Conservation (phyloP, 371 early-diverging fungal genomes). For the Batrachochytrium dendrobatidis region DNA sequence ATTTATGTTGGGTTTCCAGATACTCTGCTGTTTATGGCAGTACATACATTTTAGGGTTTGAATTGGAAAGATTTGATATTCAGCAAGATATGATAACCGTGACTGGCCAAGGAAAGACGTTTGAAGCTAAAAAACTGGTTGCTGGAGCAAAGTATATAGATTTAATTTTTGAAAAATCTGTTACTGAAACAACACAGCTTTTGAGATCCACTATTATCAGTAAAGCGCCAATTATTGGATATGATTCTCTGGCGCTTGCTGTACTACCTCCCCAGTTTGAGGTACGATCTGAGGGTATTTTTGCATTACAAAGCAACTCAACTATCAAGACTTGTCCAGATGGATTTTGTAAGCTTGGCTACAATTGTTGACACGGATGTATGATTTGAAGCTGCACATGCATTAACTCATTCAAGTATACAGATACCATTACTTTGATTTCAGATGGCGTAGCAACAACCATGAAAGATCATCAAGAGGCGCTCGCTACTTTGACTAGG, state of each 20-base stretch:
- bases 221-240: slow-evolving; percentile 34
- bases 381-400: slow-evolving; percentile 25
- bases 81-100: slow-evolving; percentile 32
- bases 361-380: slow-evolving; percentile 23
- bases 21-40: slow-evolving; percentile 86
- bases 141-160: slow-evolving; percentile 31
- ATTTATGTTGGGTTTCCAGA: slow-evolving; percentile 26
- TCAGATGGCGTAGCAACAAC: slow-evolving; percentile 9
- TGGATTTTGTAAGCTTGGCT: slow-evolving; percentile 45
- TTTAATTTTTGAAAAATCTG: slow-evolving; percentile 32
- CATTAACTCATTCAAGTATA: background rate
- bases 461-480: slow-evolving; percentile 23
- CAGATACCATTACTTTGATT: slow-evolving; percentile 14
- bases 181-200: slow-evolving; percentile 37
- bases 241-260: slow-evolving; percentile 42
- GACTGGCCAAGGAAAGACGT: background rate
- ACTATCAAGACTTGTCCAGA: slow-evolving; percentile 59
- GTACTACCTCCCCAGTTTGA: slow-evolving; percentile 50
- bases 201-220: slow-evolving; percentile 47
- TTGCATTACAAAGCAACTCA: slow-evolving; percentile 47
- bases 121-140: background rate
- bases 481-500: slow-evolving; percentile 1
- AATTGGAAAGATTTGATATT: slow-evolving; percentile 32
- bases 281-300: slow-evolving; percentile 42
- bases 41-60: slow-evolving; percentile 63